Evolutionary conservation across 768 basidiomycete genomes (phyloP), one percentile per base, ranked within the genome.

Genomic region (Lentinus tigrinus): DNA sequence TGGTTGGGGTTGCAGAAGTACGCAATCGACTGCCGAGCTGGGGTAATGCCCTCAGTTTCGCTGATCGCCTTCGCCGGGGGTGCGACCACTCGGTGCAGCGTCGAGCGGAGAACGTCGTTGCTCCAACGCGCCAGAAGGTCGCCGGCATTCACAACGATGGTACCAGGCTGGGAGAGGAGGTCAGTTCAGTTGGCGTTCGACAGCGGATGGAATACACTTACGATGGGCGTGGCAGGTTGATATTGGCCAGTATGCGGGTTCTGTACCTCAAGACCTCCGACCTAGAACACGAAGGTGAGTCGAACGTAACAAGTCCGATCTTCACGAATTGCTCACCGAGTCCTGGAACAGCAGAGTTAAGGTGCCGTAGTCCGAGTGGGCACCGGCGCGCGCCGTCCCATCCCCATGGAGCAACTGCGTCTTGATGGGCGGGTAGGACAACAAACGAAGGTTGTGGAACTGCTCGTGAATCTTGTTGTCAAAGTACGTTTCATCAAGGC

Each of bases 1-100:
- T 82, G 83, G 62, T 93, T 91, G 3, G 91, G 91, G 65, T 89
- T 93, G 76, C 88, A 91, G 74, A 94, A 94, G 77, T 90, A 94
- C 8, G 89, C 92, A 51, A 93, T 87, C 9, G 89, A 91, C 67
- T 91, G 89, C 26, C 92, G 81, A 9, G 75, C 71, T 0, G 89
- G 85, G 1, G 84, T 87, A 57, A 85, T 71, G n/a, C 70, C 74
- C 61, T 85, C 83, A 6, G 73, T 75, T 8, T 78, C 75, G 62
- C 69, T 80, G 55, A 81, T 68, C 62, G 77, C 76, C 64, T 75
- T 72, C 13, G 78, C 78, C 0, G 83, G 75, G 21, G 92, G 90
- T 4, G 87, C 85, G 7, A 93, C 91, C 21, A 94, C 92, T 16
- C 88, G 84, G 70, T 93, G 92, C 17, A 92, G 78, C 3, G 92